Percentiles rank a stretch among this genome's conserved stretches.
These are phyloP conservation scores for Scenedesmus sp. DNA, from an alignment of 163 green algal genomes.

Conservation along the genomic window DNA sequence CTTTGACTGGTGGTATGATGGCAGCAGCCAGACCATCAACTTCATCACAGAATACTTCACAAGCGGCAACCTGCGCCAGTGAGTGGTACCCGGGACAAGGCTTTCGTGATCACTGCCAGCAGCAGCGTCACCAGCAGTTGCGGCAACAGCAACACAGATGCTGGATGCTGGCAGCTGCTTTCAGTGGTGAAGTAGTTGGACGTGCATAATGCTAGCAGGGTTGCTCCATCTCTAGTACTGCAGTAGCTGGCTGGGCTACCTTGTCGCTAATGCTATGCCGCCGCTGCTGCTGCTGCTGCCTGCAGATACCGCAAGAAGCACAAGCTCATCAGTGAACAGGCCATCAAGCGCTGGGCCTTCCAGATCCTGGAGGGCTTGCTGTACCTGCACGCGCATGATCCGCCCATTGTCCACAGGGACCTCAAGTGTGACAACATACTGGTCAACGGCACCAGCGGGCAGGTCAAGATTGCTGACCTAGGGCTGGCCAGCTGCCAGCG, in stretches of 20 bases:
- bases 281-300: not conserved
- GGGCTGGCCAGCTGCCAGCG: conserved; percentile 70
- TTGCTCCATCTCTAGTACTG: not conserved
- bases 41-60: conserved; percentile 98
- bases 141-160: not conserved
- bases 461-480: conserved; percentile 89
- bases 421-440: conserved; percentile 92
- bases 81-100: conserved; percentile 29
- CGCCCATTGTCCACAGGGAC: conserved; percentile 95
- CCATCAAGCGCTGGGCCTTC: conserved; percentile 93
- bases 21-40: conserved; percentile 83
- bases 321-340: conserved; percentile 85
- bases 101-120: not conserved
- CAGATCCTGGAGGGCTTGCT: conserved; percentile 94
- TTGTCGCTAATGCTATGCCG: not conserved
- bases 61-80: conserved; percentile 91
- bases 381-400: conserved; percentile 93
- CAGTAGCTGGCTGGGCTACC: not conserved
- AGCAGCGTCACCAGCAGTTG: not conserved
- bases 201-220: too few relatives aligned
- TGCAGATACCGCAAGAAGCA: conserved; percentile 90
- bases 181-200: not conserved
- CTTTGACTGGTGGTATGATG: conserved; percentile 90
- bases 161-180: not conserved
- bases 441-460: conserved; percentile 75